Conservation (phyloP, 73 alveolate genomes). For the Diophrys sp. region DNA sequence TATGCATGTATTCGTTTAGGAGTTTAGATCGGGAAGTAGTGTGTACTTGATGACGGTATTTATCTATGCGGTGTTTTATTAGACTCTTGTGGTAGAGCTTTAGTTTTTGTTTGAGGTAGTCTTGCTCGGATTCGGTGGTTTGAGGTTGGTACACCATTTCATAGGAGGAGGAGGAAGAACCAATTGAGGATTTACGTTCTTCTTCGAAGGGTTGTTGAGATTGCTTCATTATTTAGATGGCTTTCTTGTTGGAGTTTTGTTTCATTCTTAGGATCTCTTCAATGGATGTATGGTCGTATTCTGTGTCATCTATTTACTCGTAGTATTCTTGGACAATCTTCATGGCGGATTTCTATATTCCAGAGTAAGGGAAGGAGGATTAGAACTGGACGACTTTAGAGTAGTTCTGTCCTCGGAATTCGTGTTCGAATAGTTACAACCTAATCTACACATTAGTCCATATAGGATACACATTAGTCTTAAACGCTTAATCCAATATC, state of each 20-base stretch:
- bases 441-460: background rate
- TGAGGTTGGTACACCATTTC: background rate
- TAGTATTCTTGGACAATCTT: background rate
- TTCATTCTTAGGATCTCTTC: background rate
- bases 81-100: background rate
- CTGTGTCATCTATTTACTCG: background rate
- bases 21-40: background rate
- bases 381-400: background rate
- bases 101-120: background rate
- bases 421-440: background rate
- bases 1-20: background rate
- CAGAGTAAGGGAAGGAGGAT: background rate
- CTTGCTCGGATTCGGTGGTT: background rate
- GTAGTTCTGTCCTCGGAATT: background rate
- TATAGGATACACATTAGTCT: background rate
- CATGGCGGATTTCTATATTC: background rate
- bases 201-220: background rate
- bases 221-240: background rate
- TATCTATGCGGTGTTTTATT: background rate
- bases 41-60: background rate
- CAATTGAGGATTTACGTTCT: background rate
- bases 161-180: background rate
- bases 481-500: background rate
- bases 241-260: background rate
- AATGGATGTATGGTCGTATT: background rate